Evolutionary conservation across 2,329 filamentous ascomycete genomes (phyloP).

Genomic region (Curvularia spicifera): DNA sequence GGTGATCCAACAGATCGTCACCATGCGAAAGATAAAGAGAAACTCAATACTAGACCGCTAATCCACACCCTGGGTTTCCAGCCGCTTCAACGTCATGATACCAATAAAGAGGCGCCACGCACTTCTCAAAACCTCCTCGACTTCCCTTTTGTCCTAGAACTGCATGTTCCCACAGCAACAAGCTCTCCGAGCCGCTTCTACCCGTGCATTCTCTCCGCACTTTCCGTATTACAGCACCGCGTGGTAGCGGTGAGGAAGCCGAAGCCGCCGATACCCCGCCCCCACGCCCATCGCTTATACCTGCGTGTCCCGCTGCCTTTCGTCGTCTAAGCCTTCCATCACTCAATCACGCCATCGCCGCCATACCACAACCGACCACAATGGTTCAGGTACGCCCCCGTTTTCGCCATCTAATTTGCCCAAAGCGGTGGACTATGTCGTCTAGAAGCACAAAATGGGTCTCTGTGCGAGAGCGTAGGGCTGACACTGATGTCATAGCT

Average conservation of each 20-base stretch:
- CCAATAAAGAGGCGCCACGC: not conserved
- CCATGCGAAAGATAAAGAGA: not conserved
- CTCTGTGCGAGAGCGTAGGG: constrained; percentile 3
- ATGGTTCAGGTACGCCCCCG: constrained; percentile 37
- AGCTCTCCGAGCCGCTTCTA: constrained; percentile 7
- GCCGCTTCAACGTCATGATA: not conserved
- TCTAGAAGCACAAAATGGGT: not conserved
- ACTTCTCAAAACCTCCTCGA: not conserved
- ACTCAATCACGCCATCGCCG: constrained; percentile 39
- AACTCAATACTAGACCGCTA: not conserved
- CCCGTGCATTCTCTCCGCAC: not conserved
- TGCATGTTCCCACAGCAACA: not conserved
- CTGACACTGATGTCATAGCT: constrained; percentile 39
- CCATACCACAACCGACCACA: constrained; percentile 29
- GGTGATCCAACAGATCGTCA: not conserved
- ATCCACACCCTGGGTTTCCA: not conserved
- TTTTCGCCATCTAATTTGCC: constrained; percentile 21
- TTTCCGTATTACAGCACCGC: not conserved
- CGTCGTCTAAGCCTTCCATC: constrained; percentile 30
- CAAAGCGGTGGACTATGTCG: constrained; percentile 28
- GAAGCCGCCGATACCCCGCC: constrained; percentile 15
- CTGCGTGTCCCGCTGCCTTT: constrained; percentile 15
- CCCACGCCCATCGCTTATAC: constrained; percentile 21
- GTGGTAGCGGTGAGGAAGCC: constrained; percentile 1
- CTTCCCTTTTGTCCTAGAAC: not conserved